These are phyloP conservation scores for Botrytis sinoallii DNA, from an alignment of 2,329 filamentous ascomycete genomes.

Conservation along the genomic window DNA sequence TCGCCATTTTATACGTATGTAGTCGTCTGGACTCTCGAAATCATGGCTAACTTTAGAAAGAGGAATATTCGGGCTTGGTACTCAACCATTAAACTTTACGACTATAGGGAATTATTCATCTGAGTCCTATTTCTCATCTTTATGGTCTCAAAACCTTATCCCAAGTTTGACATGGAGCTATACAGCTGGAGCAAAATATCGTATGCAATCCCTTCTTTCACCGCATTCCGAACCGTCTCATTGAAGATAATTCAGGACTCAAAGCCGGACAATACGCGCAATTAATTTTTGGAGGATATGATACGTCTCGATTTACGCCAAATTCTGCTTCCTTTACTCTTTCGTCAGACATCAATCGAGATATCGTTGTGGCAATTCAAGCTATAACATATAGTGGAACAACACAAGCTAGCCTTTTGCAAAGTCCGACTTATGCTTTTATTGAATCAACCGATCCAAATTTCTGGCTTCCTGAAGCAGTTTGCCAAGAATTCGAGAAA, in stretches of 20 bases:
- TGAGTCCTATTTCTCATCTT: conserved; percentile 39
- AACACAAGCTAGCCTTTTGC: conserved; percentile 35
- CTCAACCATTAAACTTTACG: conserved; percentile 42
- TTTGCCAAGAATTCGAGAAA: conserved; percentile 62
- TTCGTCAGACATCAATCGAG: conserved; percentile 40
- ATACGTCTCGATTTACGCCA: conserved; percentile 40
- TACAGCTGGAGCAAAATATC: conserved; percentile 68
- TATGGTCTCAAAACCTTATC: conserved; percentile 39
- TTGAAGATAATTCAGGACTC: conserved; percentile 12
- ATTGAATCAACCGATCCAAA: conserved; percentile 63
- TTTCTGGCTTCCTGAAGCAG: conserved; percentile 56
- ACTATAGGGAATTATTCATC: conserved; percentile 40
- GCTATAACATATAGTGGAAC: conserved; percentile 41
- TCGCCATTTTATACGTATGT: conserved; percentile 42
- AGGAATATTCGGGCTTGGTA: conserved; percentile 42
- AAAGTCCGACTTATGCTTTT: conserved; percentile 35
- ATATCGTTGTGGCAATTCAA: conserved; percentile 42
- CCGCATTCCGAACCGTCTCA: neutral
- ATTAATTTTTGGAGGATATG: conserved; percentile 43
- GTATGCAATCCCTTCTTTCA: conserved; percentile 28
- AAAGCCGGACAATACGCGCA: conserved; percentile 40
- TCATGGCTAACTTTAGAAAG: conserved; percentile 27
- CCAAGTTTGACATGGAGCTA: conserved; percentile 49
- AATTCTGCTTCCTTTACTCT: conserved; percentile 42
- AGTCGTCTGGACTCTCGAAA: neutral